Evolutionary conservation across 1,284 basidiomycete genomes (phyloP).

Genomic region (Megacollybia platyphylla): DNA sequence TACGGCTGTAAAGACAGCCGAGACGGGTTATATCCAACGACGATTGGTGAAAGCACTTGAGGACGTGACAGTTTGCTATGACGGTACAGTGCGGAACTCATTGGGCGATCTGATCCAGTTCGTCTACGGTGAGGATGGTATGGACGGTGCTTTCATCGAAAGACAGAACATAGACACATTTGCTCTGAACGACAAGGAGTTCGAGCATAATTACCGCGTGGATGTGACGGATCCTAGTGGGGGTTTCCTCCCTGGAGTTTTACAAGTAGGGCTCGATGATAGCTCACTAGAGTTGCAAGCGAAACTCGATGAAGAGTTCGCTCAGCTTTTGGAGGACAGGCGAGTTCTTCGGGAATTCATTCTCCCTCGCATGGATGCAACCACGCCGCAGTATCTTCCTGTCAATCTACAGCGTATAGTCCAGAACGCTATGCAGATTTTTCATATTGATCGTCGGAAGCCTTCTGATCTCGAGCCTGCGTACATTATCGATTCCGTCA

Average conservation of each 20-base stretch:
- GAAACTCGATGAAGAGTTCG: constrained; percentile 83
- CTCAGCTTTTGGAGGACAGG: constrained; percentile 69
- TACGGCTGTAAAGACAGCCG: constrained; percentile 99
- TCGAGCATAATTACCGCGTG: constrained; percentile 85
- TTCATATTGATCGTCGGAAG: constrained; percentile 91
- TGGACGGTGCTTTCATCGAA: constrained; percentile 98
- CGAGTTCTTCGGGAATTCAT: constrained; percentile 69
- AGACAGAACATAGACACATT: constrained; percentile 89
- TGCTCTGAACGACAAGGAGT: constrained; percentile 71
- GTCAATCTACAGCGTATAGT: constrained; percentile 93
- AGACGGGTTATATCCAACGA: constrained; percentile 98
- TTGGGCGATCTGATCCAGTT: constrained; percentile 94
- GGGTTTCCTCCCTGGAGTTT: constrained; percentile 68
- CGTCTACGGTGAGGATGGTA: constrained; percentile 96
- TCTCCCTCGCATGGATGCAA: constrained; percentile 71
- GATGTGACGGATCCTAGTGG: constrained; percentile 78
- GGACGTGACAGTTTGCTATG: constrained; percentile 95
- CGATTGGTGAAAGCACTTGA: constrained; percentile 97
- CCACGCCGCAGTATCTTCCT: constrained; percentile 70
- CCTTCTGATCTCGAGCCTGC: constrained; percentile 86
- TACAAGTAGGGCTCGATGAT: constrained; percentile 94
- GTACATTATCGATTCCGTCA: constrained; percentile 76
- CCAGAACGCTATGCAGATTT: constrained; percentile 94
- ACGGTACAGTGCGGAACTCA: constrained; percentile 96
- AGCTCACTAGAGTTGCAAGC: constrained; percentile 83